These are phyloP conservation scores for Daldinia sp. DNA, from an alignment of 2,329 filamentous ascomycete genomes.

Conservation along the genomic window DNA sequence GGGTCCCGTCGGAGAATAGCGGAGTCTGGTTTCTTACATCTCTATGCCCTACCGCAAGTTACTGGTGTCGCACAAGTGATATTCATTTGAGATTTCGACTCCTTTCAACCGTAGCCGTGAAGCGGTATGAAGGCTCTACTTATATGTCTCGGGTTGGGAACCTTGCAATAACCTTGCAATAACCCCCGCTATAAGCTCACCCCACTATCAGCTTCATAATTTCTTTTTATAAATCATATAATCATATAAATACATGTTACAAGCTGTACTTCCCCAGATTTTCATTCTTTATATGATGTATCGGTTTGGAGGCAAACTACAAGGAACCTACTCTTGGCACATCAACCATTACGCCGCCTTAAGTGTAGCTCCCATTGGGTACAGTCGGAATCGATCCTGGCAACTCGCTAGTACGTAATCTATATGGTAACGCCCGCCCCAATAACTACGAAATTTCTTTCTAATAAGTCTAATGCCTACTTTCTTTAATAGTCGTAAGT, in stretches of 20 bases:
- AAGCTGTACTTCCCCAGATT: background rate
- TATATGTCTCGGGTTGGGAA: background rate
- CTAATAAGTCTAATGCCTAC: background rate
- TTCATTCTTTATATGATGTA: background rate
- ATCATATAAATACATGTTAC: background rate
- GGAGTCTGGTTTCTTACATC: background rate
- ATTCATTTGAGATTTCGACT: background rate
- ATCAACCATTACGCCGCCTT: background rate
- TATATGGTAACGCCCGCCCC: background rate
- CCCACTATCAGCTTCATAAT: background rate
- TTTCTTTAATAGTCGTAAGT: background rate
- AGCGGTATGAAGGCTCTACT: background rate
- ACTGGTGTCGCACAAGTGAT: background rate
- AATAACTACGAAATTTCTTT: background rate
- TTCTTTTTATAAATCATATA: background rate
- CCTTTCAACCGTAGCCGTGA: background rate
- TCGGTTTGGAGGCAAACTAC: background rate
- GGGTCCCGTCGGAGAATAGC: background rate
- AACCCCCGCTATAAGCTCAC: no score
- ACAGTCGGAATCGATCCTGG: background rate
- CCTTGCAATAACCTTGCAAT: background rate
- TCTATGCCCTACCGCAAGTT: background rate
- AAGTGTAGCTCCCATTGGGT: background rate
- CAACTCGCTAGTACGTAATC: background rate
- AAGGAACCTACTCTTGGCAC: background rate